A percentile compares a stretch with the other conserved stretches of the same genome.
These are phyloP conservation scores for Backusella morwellensis DNA, from an alignment of 192 early-diverging fungal species.

Conservation along the genomic window DNA sequence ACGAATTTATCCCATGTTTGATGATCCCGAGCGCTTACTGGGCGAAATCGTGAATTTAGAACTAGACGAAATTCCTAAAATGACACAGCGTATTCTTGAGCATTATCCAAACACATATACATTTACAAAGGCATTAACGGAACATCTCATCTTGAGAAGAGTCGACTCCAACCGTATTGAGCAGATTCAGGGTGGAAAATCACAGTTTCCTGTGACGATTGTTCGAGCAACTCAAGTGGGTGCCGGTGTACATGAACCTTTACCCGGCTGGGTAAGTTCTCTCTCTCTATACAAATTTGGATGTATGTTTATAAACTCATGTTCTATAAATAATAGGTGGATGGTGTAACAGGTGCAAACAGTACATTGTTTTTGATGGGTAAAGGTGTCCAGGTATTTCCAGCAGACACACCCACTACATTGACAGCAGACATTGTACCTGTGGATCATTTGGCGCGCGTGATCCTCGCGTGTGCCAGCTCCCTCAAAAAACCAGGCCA, in stretches of 20 bases:
- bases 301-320: not conserved
- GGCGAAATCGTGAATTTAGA: constrained; percentile 34
- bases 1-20: constrained; percentile 38
- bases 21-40: constrained; percentile 34
- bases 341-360: constrained; percentile 38
- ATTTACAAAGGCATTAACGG: constrained; percentile 49
- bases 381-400: constrained; percentile 28
- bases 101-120: constrained; percentile 52
- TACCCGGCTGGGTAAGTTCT: constrained; percentile 35
- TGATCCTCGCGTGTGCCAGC: constrained; percentile 21
- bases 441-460: constrained; percentile 30
- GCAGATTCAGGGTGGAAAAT: constrained; percentile 35
- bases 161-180: constrained; percentile 36
- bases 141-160: constrained; percentile 45
- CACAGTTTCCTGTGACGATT: constrained; percentile 37
- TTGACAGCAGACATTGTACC: constrained; percentile 35
- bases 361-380: constrained; percentile 30
- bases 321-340: constrained; percentile 17
- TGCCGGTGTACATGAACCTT: constrained; percentile 29
- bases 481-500: constrained; percentile 16
- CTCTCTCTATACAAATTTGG: not conserved
- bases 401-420: constrained; percentile 17
- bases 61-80: constrained; percentile 39
- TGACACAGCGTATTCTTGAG: constrained; percentile 33
- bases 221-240: constrained; percentile 35